A percentile compares a stretch with the other conserved stretches of the same genome.
phyloP scores from a whole-genome alignment of 2,329 filamentous ascomycete genomes.

The Alternaria metachromatica region DNA sequence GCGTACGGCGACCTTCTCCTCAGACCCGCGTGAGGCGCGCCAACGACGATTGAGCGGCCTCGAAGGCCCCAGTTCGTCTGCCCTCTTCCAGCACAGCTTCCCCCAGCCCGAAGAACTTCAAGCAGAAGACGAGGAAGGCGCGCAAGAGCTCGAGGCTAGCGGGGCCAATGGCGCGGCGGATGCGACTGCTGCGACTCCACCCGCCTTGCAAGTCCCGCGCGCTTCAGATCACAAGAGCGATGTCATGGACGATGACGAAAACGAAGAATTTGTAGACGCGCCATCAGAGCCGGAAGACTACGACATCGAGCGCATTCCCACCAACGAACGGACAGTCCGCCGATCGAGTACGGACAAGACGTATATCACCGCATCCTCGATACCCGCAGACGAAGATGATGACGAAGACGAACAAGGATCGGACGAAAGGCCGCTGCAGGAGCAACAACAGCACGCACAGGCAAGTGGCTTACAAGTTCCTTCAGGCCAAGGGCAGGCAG shows the following conservation, averaged over 20 bases:
- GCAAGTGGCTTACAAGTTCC: conserved; percentile 42
- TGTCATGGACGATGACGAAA: conserved; percentile 12
- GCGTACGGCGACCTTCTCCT: conserved; percentile 59
- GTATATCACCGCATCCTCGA: conserved; percentile 42
- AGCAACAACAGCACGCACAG: conserved; percentile 28
- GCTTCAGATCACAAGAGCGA: conserved; percentile 30
- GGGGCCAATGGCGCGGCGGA: conserved; percentile 21
- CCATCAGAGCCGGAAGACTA: conserved; percentile 42
- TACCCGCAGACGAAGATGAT: conserved; percentile 16
- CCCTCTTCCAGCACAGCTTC: conserved; percentile 50
- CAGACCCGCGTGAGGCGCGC: conserved; percentile 53
- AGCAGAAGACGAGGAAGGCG: conserved; percentile 34
- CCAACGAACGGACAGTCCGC: conserved; percentile 15
- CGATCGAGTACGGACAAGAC: conserved; percentile 39
- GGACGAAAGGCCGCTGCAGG: conserved; percentile 5
- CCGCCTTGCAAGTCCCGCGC: conserved; percentile 41
- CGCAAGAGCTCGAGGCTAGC: conserved; percentile 10
- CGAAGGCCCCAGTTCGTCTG: conserved; percentile 49
- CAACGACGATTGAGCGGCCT: conserved; percentile 53
- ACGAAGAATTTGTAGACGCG: conserved; percentile 32
- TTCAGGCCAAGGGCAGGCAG: conserved; percentile 21
- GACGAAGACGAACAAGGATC: neutral
- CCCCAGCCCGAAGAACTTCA: conserved; percentile 50
- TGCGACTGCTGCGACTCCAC: conserved; percentile 30
- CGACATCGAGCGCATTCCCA: conserved; percentile 22